Evolutionary conservation across 2,329 filamentous ascomycete genomes (phyloP), one percentile per base, ranked within the genome.

Genomic region (Fusarium tricinctum): DNA sequence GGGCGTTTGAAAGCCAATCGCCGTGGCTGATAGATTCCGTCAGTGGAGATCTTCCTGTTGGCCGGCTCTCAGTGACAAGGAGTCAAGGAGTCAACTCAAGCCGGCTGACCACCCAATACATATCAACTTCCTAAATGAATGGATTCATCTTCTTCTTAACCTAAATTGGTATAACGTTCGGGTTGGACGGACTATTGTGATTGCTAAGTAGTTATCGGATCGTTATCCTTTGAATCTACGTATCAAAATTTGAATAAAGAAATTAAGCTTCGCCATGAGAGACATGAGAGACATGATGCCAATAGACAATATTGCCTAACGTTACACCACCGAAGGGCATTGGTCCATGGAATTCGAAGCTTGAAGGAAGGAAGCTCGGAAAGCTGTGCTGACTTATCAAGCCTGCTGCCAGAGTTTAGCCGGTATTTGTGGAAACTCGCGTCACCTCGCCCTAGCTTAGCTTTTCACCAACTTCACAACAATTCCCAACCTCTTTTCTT

Each of bases 1-100:
- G 65, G 70, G 71, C 74, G 71, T 59, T 66, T 76, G 71, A 23
- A 49, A 68, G 57, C 76, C 76, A 77, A 77, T 78, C 45, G 58
- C 38, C 15, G 44, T 53, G 51, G 39, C 39, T 40, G 32, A 40
- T 42, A 50, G 48, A 30, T 55, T 55, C 51, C 49, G 48, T 42
- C 15, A 42, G 66, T 72, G 71, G 71, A 42, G 50, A 52, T 28
- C 42, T 12, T 44, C 15, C 33, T 44, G 57, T 23, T 52, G 47
- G 53, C 33, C 20, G 42, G 45, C 48, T 63, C 42, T 58, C 13
- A 46, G 55, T 43, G 45, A 65, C 54, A 57, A 53, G 42, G 66
- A 48, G 43, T 53, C 54, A 57, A 53, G 42, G 66, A 48, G 45
- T 53, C 49, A 46, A 43, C 28, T 22, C 44, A 38, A 42, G 44